phyloP scores from a whole-genome alignment of 2,329 filamentous ascomycete species.

The Calonectria fujianensis region DNA sequence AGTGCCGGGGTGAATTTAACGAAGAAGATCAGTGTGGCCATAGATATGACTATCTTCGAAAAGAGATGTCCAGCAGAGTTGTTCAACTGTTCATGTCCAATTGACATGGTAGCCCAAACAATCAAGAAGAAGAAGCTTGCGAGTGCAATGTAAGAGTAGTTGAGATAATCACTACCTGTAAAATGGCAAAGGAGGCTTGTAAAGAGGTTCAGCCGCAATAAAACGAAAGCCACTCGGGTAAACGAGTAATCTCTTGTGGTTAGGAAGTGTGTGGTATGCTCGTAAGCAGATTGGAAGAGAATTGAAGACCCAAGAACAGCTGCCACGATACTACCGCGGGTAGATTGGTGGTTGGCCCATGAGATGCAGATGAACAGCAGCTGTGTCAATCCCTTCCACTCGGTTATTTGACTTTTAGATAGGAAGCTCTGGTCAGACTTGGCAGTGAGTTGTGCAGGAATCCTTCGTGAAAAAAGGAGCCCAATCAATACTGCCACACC shows the following conservation, averaged over 20 bases:
- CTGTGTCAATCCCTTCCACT: conserved; percentile 81
- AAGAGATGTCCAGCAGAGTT: conserved; percentile 64
- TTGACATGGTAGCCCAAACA: conserved; percentile 70
- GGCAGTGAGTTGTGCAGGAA: conserved; percentile 26
- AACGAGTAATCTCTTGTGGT: conserved; percentile 74
- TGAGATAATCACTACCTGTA: conserved; percentile 71
- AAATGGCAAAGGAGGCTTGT: conserved; percentile 68
- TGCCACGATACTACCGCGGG: conserved; percentile 68
- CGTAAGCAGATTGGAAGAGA: conserved; percentile 76
- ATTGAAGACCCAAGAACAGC: conserved; percentile 74
- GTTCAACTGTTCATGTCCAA: conserved; percentile 62
- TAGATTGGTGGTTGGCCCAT: conserved; percentile 69
- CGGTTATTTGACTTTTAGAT: conserved; percentile 73
- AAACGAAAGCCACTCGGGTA: conserved; percentile 68
- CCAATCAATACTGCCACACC: conserved; percentile 25
- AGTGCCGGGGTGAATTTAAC: conserved; percentile 44
- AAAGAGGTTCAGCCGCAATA: conserved; percentile 75
- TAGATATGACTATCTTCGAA: conserved; percentile 68
- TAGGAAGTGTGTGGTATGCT: conserved; percentile 76
- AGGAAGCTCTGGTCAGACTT: conserved; percentile 40
- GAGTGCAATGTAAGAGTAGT: conserved; percentile 75
- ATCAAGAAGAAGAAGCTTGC: conserved; percentile 78
- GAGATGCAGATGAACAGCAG: conserved; percentile 61
- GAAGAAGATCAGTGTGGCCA: conserved; percentile 49
- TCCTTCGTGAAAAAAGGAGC: conserved; percentile 46